A percentile compares a stretch with the other conserved stretches of the same genome.
These are phyloP conservation scores for Mortierella sp. DNA, from an alignment of 371 early-diverging fungal genomes.

Conservation along the genomic window DNA sequence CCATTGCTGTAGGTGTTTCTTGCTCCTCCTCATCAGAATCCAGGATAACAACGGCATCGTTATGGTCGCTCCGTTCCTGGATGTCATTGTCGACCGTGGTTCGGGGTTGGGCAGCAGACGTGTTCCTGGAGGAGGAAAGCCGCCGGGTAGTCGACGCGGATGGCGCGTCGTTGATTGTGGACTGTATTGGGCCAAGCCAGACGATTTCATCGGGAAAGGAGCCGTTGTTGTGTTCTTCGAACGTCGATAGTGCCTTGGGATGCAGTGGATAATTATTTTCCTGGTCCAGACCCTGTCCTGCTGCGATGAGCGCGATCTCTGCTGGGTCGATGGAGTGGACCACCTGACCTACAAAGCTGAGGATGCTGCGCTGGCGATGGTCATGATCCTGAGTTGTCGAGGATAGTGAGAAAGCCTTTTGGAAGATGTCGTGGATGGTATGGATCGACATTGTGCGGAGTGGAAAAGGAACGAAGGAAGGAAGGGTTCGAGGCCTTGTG, in stretches of 20 bases:
- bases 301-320: background rate
- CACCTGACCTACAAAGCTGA: constrained; percentile 27
- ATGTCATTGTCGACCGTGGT: background rate
- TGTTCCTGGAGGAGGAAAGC: background rate
- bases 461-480: background rate
- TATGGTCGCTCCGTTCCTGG: background rate
- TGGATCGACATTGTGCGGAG: background rate
- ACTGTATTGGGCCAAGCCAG: constrained; percentile 15
- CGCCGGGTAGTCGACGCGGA: too few species aligned
- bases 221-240: constrained; percentile 12
- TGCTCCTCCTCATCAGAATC: constrained; percentile 2
- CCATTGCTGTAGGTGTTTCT: background rate
- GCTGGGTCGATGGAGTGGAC: constrained; percentile 16
- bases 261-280: constrained; percentile 25
- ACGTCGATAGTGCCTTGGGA: constrained; percentile 5
- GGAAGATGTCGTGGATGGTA: constrained; percentile 23
- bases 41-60: background rate
- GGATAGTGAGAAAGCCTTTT: constrained; percentile 17
- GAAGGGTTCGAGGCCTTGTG: background rate
- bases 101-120: background rate
- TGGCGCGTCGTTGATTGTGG: too few species aligned
- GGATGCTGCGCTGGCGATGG: background rate
- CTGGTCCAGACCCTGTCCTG: background rate
- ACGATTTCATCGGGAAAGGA: constrained; percentile 10
- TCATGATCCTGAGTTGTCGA: background rate